Conservation (phyloP, 306 rosid genomes). For the Dryas octopetala region DNA sequence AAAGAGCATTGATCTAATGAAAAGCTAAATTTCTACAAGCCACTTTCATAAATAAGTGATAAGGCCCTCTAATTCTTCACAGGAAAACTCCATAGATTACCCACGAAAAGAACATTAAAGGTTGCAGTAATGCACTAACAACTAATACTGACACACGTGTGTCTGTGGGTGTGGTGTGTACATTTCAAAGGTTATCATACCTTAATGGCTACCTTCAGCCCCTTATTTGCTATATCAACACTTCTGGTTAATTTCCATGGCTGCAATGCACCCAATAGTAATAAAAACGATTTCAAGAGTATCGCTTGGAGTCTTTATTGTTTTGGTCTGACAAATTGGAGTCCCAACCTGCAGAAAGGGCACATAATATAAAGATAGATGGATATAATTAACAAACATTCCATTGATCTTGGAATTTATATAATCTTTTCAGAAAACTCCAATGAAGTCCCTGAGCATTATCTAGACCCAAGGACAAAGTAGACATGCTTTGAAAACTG, state of each 20-base stretch:
- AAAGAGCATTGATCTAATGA: not conserved
- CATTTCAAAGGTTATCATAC: conserved; percentile 32
- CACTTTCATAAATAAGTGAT: not conserved
- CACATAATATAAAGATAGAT: conserved; percentile 16
- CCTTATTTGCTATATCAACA: conserved; percentile 90
- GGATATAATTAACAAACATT: not conserved
- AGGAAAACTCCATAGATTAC: not conserved
- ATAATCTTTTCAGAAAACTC: not conserved
- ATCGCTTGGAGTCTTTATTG: no score
- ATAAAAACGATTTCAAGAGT: conserved; percentile 71
- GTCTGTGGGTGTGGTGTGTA: not conserved
- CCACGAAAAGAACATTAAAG: not conserved
- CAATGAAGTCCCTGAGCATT: not conserved
- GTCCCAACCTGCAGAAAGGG: conserved; percentile 72
- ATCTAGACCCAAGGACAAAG: not conserved
- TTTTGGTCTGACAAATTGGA: conserved; percentile 52
- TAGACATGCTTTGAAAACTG: not conserved
- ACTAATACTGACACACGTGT: no score
- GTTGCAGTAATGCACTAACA: no score
- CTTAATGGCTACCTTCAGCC: conserved; percentile 87
- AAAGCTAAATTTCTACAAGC: not conserved
- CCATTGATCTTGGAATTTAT: not conserved
- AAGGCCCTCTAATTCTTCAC: not conserved
- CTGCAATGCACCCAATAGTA: conserved; percentile 81
- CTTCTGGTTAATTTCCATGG: conserved; percentile 84